Conservation (phyloP, 176 grass and related monocot genomes). For the Puya raimondii region DNA sequence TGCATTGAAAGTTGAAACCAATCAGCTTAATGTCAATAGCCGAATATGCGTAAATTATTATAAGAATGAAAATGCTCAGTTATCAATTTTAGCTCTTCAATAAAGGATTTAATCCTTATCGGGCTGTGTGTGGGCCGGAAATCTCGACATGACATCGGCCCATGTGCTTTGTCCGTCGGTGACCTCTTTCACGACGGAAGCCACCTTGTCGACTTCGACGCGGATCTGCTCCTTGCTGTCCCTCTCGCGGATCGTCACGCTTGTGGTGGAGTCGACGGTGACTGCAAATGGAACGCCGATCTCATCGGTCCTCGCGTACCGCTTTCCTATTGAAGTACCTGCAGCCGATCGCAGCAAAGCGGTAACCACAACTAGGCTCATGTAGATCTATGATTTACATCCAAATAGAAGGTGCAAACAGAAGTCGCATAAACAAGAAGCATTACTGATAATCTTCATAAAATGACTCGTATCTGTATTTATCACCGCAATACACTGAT, state of each 20-base stretch:
- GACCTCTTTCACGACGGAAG: slow-evolving; percentile 47
- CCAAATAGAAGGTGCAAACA: background rate
- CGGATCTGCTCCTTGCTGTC: slow-evolving; percentile 69
- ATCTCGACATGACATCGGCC: slow-evolving; percentile 35
- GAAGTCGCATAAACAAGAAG: background rate
- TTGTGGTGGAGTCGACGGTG: slow-evolving; percentile 46
- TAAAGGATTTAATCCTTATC: slow-evolving; percentile 37
- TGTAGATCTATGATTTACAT: background rate
- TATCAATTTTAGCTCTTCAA: background rate
- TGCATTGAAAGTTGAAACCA: background rate
- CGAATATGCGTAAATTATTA: background rate
- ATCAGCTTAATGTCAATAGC: background rate
- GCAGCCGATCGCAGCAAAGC: background rate
- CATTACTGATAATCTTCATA: too few species aligned
- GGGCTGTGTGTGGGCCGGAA: slow-evolving; percentile 39
- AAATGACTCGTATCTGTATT: too few species aligned
- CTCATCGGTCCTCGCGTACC: slow-evolving; percentile 70
- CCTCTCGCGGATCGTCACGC: slow-evolving; percentile 48
- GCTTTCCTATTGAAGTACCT: slow-evolving; percentile 64
- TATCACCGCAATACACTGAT: too few species aligned
- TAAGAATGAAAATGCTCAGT: background rate
- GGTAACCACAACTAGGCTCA: background rate
- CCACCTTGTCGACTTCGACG: slow-evolving; percentile 37
- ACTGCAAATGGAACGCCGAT: slow-evolving; percentile 61
- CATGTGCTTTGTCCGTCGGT: slow-evolving; percentile 62